Base-by-base conservation (phyloP, 352 stramenopile genomes). In the Albugo laibachii region DNA sequence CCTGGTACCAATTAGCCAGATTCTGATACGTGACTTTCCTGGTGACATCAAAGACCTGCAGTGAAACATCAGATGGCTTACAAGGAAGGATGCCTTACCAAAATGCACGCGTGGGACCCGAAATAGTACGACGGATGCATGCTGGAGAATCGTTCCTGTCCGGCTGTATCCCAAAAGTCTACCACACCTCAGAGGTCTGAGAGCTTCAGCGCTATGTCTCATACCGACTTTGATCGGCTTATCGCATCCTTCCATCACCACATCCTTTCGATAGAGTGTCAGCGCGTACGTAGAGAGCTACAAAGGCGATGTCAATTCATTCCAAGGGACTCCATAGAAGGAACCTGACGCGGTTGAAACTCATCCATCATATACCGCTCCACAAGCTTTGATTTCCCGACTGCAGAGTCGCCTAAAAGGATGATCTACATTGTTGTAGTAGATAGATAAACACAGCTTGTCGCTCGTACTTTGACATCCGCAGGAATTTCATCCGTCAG, bases 61-160 rank as follows among this genome's bases (percentile, higher is more conserved):
- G 5, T 5, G 5, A 15, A 31, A 14, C 46, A 14, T 13, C 44
- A 12, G 21, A 40, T 2, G 11, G 19, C 21, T 19, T 36, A 34
- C 10, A 19, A 35, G 4, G 35, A 20, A 14, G 11, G 45, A 50
- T 14, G n/a, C 35, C 48, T 18, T 20, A 74, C 82, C 48, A 97
- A 39, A 39, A 97, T 91, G 54, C 85, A 97, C 4, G 73, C 86
- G 41, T 93, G 89, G n/a, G 92, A 87, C 42, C 87, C 64, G 51
- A 95, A 95, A 69, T 97, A 97, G 56, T 97, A 97, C 1, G 85
- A 95, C 38, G 87, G 73, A 59, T 97, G 88, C 79, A 97, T 96
- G 48, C 80, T 96, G 11, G 78, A 93, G 58, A 96, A 97, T 31
- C 82, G 80, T 52, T 97, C 92, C 63, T 97, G 92, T 14, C 89